Conservation (phyloP, 1,284 basidiomycete species). For the Coniferiporia weirii region DNA sequence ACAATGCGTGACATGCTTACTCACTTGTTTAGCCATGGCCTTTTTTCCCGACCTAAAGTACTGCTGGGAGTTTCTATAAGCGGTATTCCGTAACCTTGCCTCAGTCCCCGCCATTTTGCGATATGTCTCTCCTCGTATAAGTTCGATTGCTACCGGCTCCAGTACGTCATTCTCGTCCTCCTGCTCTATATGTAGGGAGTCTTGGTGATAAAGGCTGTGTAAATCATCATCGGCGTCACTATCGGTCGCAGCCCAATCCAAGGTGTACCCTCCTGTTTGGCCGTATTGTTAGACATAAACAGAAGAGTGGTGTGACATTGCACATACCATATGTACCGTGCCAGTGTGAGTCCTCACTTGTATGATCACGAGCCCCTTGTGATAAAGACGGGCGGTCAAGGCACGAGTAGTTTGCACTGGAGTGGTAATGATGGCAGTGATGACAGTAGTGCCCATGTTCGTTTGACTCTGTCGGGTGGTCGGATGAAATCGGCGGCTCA, state of each 20-base stretch:
- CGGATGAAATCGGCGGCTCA: no score
- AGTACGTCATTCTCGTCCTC: not conserved
- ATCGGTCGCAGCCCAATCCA: not conserved
- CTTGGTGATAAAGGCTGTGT: not conserved
- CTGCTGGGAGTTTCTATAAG: not conserved
- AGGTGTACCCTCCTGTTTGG: not conserved
- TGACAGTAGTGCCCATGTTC: no score
- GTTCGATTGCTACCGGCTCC: not conserved
- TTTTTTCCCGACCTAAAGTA: not conserved
- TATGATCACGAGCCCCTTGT: not conserved
- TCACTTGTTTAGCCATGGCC: not conserved
- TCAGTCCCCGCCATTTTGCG: not conserved
- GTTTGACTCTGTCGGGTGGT: no score
- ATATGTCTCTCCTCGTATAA: not conserved
- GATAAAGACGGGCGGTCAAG: no score
- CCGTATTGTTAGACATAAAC: not conserved
- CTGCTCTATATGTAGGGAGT: not conserved
- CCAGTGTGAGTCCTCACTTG: not conserved
- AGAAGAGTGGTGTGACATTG: not conserved
- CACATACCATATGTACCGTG: not conserved
- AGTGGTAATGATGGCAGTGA: no score
- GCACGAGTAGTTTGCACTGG: no score
- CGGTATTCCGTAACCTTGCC: not conserved
- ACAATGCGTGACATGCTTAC: not conserved
- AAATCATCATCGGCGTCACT: not conserved